Conservation (phyloP, 768 basidiomycete species). For the Tylopilus felleus region DNA sequence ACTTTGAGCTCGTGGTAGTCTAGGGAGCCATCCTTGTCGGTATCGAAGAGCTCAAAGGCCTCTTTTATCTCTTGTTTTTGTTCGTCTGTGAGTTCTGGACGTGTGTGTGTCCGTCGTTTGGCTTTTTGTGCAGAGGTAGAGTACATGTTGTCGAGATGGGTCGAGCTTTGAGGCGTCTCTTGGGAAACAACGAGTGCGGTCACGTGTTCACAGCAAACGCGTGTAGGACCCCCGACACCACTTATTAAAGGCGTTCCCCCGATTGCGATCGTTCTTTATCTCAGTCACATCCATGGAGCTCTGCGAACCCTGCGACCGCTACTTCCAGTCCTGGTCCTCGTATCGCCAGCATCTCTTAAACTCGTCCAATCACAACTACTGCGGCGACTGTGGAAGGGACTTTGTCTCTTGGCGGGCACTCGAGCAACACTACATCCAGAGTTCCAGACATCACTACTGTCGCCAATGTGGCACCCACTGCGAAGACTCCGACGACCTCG, state of each 20-base stretch:
- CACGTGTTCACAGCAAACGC: constrained; percentile 29
- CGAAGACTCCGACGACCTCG: constrained; percentile 28
- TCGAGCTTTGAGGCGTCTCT: neutral
- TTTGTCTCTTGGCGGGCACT: constrained; percentile 39
- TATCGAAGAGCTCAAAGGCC: constrained; percentile 98
- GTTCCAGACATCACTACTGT: constrained; percentile 50
- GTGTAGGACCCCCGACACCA: constrained; percentile 27
- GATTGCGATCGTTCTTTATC: no score
- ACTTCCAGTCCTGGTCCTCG: constrained; percentile 30
- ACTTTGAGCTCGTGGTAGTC: constrained; percentile 99
- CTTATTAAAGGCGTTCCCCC: neutral
- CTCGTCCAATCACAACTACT: constrained; percentile 42
- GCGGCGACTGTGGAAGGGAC: constrained; percentile 44
- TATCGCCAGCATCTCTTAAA: constrained; percentile 35
- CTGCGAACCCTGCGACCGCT: constrained; percentile 40
- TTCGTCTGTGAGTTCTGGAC: constrained; percentile 83
- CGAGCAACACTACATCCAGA: constrained; percentile 52
- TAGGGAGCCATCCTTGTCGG: constrained; percentile 93
- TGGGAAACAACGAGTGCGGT: constrained; percentile 2
- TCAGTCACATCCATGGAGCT: constrained; percentile 20
- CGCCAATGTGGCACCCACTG: constrained; percentile 48
- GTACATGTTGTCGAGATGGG: constrained; percentile 39
- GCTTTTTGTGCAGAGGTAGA: constrained; percentile 67
- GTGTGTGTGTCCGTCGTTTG: constrained; percentile 67
- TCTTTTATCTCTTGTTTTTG: constrained; percentile 97